phyloP scores from a whole-genome alignment of 352 stramenopile species.

The Globisporangium irregulare region DNA sequence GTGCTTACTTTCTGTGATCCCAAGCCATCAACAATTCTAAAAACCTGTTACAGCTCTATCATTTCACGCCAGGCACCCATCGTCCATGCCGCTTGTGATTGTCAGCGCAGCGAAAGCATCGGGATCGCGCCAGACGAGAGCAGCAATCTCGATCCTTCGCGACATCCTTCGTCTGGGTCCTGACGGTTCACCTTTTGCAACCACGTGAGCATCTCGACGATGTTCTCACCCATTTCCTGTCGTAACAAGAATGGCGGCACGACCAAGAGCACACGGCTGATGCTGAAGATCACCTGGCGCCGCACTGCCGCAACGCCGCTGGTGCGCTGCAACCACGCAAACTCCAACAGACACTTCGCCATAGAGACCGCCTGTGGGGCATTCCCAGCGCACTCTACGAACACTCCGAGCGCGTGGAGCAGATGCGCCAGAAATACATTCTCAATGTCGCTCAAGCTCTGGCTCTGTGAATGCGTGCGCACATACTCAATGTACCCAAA shows the following conservation, averaged over 20 bases:
- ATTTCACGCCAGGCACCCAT: background rate
- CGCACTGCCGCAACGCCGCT: slow-evolving; percentile 51
- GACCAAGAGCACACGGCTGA: slow-evolving; percentile 72
- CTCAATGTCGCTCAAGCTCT: slow-evolving; percentile 48
- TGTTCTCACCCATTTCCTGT: slow-evolving; percentile 46
- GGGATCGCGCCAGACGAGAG: slow-evolving; percentile 41
- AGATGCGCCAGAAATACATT: slow-evolving; percentile 68
- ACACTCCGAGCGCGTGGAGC: slow-evolving; percentile 58
- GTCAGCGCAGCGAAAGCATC: slow-evolving; percentile 22
- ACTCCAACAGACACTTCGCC: slow-evolving; percentile 68
- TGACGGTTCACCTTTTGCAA: slow-evolving; percentile 37
- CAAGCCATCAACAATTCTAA: background rate
- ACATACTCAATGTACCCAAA: slow-evolving; percentile 70
- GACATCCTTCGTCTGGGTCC: slow-evolving; percentile 67
- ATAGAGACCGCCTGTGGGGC: slow-evolving; percentile 56
- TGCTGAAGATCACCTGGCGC: slow-evolving; percentile 64
- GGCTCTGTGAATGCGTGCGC: slow-evolving; percentile 23
- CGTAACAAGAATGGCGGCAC: slow-evolving; percentile 49
- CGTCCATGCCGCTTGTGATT: background rate
- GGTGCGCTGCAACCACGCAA: slow-evolving; percentile 55
- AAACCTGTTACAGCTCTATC: background rate
- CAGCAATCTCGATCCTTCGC: slow-evolving; percentile 56
- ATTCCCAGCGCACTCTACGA: slow-evolving; percentile 70
- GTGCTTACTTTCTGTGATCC: background rate
- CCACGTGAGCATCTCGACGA: slow-evolving; percentile 52